Conservation (phyloP, 495 filamentous ascomycete genomes). For the Aspergillus carlsbadensis region DNA sequence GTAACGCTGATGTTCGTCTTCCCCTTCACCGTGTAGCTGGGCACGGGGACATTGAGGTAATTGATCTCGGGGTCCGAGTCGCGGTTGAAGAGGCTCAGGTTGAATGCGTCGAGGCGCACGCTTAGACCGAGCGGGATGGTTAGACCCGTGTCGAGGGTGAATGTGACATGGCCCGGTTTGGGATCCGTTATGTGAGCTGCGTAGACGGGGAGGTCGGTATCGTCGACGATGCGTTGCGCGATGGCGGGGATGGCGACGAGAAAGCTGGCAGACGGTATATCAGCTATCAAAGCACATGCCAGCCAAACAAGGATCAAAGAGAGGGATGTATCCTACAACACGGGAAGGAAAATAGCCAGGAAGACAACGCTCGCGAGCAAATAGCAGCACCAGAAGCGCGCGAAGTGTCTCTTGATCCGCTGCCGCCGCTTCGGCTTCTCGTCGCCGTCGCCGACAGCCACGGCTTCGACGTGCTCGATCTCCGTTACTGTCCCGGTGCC, state of each 20-base stretch:
- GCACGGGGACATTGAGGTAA: slow-evolving; percentile 35
- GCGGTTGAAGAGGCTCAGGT: slow-evolving; percentile 37
- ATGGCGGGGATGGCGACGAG: slow-evolving; percentile 39
- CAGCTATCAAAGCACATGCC: too few relatives aligned
- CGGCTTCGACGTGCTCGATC: slow-evolving; percentile 18
- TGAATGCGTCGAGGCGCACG: slow-evolving; percentile 32
- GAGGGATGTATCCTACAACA: slow-evolving; percentile 33
- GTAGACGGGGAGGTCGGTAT: slow-evolving; percentile 38
- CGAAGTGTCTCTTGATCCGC: slow-evolving; percentile 25
- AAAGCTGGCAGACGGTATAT: slow-evolving; percentile 6
- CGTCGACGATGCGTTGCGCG: slow-evolving; percentile 40
- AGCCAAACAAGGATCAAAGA: not conserved
- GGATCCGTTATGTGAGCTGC: slow-evolving; percentile 34
- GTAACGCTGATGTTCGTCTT: slow-evolving; percentile 35
- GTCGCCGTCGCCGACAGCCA: not conserved
- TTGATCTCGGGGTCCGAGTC: slow-evolving; percentile 29
- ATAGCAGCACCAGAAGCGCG: slow-evolving; percentile 46
- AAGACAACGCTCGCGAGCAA: slow-evolving; percentile 36
- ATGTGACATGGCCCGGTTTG: slow-evolving; percentile 31
- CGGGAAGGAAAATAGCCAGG: slow-evolving; percentile 41
- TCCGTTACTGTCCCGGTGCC: not conserved
- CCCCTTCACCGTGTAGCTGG: slow-evolving; percentile 31
- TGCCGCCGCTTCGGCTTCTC: slow-evolving; percentile 3
- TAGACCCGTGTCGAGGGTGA: slow-evolving; percentile 36
- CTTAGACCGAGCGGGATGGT: slow-evolving; percentile 31